phyloP scores from a whole-genome alignment of 1,284 basidiomycete genomes.

The Puccinia sorghi region DNA sequence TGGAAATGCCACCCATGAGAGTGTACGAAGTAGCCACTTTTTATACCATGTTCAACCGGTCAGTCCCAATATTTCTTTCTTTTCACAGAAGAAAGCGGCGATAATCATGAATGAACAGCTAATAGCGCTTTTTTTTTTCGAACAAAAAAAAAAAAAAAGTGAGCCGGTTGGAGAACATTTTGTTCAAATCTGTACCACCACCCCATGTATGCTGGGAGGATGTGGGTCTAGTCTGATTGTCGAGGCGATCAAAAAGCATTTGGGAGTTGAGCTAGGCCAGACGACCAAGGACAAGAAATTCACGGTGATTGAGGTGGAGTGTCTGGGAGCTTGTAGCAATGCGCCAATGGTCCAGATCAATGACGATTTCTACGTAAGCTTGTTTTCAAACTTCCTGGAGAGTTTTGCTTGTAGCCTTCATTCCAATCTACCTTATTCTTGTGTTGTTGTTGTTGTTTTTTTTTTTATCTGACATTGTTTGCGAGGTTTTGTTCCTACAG shows the following conservation, averaged over 20 bases:
- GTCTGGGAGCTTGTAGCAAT: conserved; percentile 95
- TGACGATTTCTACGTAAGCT: conserved; percentile 89
- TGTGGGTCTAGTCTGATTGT: conserved; percentile 80
- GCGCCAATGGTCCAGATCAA: conserved; percentile 98
- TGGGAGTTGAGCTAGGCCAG: conserved; percentile 77
- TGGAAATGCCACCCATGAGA: conserved; percentile 96
- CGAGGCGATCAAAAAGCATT: conserved; percentile 77
- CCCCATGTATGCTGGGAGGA: conserved; percentile 94
- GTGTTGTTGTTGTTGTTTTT: too few species aligned
- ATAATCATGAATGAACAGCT: not conserved
- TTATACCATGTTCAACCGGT: conserved; percentile 94
- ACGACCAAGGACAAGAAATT: conserved; percentile 95
- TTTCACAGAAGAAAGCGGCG: not conserved
- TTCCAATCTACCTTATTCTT: too few species aligned
- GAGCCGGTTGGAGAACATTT: conserved; percentile 95
- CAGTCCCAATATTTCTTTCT: not conserved
- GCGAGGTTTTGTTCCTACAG: conserved; percentile 60
- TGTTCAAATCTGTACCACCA: conserved; percentile 97
- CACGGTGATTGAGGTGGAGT: conserved; percentile 97
- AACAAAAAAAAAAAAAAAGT: conserved; percentile 59
- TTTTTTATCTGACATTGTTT: not conserved
- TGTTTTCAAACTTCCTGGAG: conserved; percentile 28
- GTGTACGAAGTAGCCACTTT: conserved; percentile 99
- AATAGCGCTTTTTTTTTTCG: not conserved
- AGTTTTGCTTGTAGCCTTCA: not conserved